Base-by-base conservation (phyloP, 176 grass and related monocot species). In the Musa schizocarpa region DNA sequence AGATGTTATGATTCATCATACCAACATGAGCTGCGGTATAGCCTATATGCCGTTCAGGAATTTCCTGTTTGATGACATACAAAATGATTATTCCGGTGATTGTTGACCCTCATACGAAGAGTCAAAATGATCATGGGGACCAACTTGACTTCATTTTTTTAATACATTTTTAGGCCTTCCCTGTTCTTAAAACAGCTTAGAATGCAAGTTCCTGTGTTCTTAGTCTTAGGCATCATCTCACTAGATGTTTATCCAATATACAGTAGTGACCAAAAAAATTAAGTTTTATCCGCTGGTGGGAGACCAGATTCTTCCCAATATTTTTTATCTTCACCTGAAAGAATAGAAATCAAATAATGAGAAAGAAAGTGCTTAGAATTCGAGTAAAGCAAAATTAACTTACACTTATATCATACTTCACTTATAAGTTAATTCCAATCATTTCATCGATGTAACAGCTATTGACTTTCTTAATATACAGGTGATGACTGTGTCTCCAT, bases 401-500 rank as follows among this genome's bases (percentile, higher is more conserved):
- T 61, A 19, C 57, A 20, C 57, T 20, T 59, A 34, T 59, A 16
- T 19, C 14, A 68, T 34, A 71, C 21, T 75, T 27, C 52, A 13
- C 54, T 57, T 4, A 16, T 16, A 4, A 57, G 13, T 57, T 61
- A 61, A 3, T 19, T n/a, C 1, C 14, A 61, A n/a, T 61, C 57
- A n/a, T 61, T 61, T 61, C 17, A 19, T 19, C n/a, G 7, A 61
- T 19, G 34, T 43, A 43, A 61, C 57, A 71, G 54, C 8, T 57
- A 43, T 87, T 85, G 50, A 75, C 71, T 73, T 86, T 63, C 80
- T 75, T 59, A 9, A 85, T 24, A 55, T 69, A 78, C 77, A 99
- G 88, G 95, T 54, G 95, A 99, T 0, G 95, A 99, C 69, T 99
- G 91, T 65, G 65, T 99, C 67, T 99, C 95, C 75, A 99, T 99